Evolutionary conservation across 768 basidiomycete genomes (phyloP), one percentile per base, ranked within the genome.

Genomic region (Paxillus rubicundulus): DNA sequence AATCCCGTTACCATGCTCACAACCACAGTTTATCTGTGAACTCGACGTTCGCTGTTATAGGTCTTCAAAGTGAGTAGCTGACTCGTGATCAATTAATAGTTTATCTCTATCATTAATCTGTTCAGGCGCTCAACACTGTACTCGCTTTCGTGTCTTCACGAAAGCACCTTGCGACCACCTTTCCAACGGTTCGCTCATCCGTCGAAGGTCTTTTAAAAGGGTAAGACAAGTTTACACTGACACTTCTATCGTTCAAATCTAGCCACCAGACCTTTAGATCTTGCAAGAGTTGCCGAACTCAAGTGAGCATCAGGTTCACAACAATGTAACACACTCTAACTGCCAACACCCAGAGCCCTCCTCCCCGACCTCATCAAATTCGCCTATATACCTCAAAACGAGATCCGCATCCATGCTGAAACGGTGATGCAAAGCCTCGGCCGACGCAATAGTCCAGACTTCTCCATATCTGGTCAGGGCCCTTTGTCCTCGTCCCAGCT

Each of bases 101-200:
- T 33, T 39, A 16, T 34, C 9, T 47, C 16, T 27, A 20, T 34
- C 28, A 4, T 45, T 10, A 16, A 51, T 49, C 5, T 14, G 12
- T 13, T 36, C 46, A 95, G 89, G 89, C 92, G 9, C 72, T 95
- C 43, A 95, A 94, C 60, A 91, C 92, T 13, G 89, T 96, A 4
- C 78, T 94, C 37, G 92, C 88, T 0, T 96, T 96, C 62, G 79
- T 92, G 36, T 88, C 89, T 2, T 85, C 89, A 0, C 78, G 89
- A 55, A 88, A 89, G 57, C 82, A 89, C 56, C 68, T 95, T 32
- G 87, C 90, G 7, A 85, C 82, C 7, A 93, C 89, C 0, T 95
- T 93, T 61, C 75, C 83, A 6, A 79, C 82, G 3, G 77, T 94
- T 21, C 79, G 86, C 39, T 76, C 80, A 13, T 90, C 89, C n/a